Conservation (phyloP, 2,329 filamentous ascomycete species). For the Aspergillus sp. region DNA sequence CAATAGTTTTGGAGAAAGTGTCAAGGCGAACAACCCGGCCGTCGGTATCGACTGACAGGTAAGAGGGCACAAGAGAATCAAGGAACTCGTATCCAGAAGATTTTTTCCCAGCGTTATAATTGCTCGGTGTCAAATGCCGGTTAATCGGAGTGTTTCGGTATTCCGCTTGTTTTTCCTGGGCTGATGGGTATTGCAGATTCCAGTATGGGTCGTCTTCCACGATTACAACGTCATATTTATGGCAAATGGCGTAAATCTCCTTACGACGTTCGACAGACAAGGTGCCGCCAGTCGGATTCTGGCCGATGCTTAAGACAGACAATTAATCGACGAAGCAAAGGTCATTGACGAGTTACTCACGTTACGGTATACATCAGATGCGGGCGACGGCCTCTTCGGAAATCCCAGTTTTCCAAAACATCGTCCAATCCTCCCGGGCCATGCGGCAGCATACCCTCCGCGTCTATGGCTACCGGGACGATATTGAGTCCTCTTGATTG, state of each 20-base stretch:
- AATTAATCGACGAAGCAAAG: conserved; percentile 5
- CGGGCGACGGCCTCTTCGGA: conserved; percentile 68
- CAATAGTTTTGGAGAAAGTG: conserved; percentile 91
- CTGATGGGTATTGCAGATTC: conserved; percentile 85
- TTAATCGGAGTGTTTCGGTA: conserved; percentile 28
- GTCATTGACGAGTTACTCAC: conserved; percentile 50
- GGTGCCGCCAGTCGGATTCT: conserved; percentile 81
- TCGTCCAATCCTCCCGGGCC: conserved; percentile 74
- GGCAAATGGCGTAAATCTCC: conserved; percentile 77
- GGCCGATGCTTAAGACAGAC: conserved; percentile 63
- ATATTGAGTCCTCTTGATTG: conserved; percentile 70
- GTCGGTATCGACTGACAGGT: conserved; percentile 76
- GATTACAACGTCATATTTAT: conserved; percentile 84
- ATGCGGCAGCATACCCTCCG: conserved; percentile 72
- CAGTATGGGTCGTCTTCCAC: conserved; percentile 95
- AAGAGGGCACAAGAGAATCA: conserved; percentile 80
- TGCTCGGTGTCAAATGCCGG: conserved; percentile 36
- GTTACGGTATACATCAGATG: conserved; percentile 89
- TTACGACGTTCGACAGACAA: conserved; percentile 71
- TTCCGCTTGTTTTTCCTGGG: conserved; percentile 46
- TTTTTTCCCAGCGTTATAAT: conserved; percentile 45
- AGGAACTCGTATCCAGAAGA: conserved; percentile 73
- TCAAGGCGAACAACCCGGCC: conserved; percentile 87
- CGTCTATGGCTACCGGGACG: conserved; percentile 72
- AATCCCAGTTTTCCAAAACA: conserved; percentile 81